Conservation (phyloP, 257 asterid genomes). For the Paraleonurus japonicus region DNA sequence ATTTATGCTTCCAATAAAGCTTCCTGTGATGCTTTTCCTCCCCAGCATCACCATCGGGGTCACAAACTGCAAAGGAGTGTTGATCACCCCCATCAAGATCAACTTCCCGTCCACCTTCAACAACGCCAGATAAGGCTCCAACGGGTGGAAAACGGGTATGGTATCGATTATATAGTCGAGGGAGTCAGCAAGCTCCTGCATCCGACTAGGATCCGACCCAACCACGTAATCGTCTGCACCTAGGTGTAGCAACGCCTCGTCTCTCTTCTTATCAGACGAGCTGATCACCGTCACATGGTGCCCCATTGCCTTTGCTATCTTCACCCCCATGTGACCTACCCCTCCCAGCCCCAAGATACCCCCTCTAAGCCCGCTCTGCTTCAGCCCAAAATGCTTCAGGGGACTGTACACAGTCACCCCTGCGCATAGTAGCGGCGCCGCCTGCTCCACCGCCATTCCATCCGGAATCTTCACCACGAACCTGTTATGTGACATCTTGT, state of each 20-base stretch:
- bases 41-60: slow-evolving; percentile 96
- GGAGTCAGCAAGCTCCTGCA: slow-evolving; percentile 69
- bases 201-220: slow-evolving; percentile 52
- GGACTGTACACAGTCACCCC: slow-evolving; percentile 94
- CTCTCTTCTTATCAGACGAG: slow-evolving; percentile 75
- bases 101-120: slow-evolving; percentile 82
- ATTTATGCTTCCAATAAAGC: slow-evolving; percentile 85
- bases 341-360: slow-evolving; percentile 91
- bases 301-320: slow-evolving; percentile 89
- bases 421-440: slow-evolving; percentile 89
- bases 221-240: slow-evolving; percentile 91
- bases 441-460: slow-evolving; percentile 87
- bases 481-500: slow-evolving; percentile 30
- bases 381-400: slow-evolving; percentile 71
- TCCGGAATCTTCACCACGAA: slow-evolving; percentile 90
- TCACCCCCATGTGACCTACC: slow-evolving; percentile 98
- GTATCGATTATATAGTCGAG: slow-evolving; percentile 90
- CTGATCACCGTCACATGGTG: slow-evolving; percentile 88
- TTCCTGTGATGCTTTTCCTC: slow-evolving; percentile 83
- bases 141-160: slow-evolving; percentile 73
- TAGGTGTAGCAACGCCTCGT: slow-evolving; percentile 72
- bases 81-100: slow-evolving; percentile 89
- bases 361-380: slow-evolving; percentile 67
- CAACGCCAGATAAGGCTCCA: slow-evolving; percentile 80
- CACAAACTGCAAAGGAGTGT: slow-evolving; percentile 74